Evolutionary conservation across 1,284 basidiomycete genomes (phyloP).

Genomic region (Malassezia restricta): DNA sequence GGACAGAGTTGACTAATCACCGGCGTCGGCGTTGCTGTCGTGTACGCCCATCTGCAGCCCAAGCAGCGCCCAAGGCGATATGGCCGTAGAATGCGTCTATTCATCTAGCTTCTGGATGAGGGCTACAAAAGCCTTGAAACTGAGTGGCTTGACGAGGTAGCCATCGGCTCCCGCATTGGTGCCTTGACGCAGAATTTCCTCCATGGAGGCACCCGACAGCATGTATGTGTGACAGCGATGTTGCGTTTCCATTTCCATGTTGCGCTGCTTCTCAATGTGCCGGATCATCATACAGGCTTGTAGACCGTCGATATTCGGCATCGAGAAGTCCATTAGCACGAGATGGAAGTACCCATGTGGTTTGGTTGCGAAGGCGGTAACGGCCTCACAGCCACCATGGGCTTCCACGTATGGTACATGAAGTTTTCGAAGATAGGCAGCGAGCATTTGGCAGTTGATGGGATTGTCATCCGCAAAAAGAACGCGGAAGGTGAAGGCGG

Average conservation of each 20-base stretch:
- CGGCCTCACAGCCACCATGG: slow-evolving; percentile 25
- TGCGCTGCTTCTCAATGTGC: slow-evolving; percentile 11
- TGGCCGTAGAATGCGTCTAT: too few relatives aligned
- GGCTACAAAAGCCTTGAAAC: slow-evolving; percentile 15
- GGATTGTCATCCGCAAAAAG: slow-evolving; percentile 40
- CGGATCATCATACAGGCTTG: slow-evolving; percentile 28
- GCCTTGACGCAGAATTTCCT: slow-evolving; percentile 79
- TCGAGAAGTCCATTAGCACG: slow-evolving; percentile 37
- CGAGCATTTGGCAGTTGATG: slow-evolving; percentile 32
- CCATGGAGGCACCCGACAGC: slow-evolving; percentile 77
- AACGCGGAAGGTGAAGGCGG: neutral
- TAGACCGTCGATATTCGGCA: slow-evolving; percentile 37
- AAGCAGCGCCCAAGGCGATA: too few relatives aligned
- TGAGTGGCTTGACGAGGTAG: slow-evolving; percentile 56
- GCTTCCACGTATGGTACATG: slow-evolving; percentile 26
- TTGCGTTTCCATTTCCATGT: neutral
- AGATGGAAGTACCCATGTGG: slow-evolving; percentile 17
- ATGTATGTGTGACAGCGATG: neutral
- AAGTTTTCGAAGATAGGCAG: slow-evolving; percentile 21
- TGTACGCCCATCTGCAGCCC: too few relatives aligned
- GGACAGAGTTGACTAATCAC: too few relatives aligned
- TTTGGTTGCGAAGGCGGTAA: slow-evolving; percentile 18
- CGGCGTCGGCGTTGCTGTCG: too few relatives aligned
- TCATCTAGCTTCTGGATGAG: neutral
- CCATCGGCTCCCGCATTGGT: slow-evolving; percentile 88